phyloP scores from a whole-genome alignment of 805 yeast species.

The Yamadazyma sp. region DNA sequence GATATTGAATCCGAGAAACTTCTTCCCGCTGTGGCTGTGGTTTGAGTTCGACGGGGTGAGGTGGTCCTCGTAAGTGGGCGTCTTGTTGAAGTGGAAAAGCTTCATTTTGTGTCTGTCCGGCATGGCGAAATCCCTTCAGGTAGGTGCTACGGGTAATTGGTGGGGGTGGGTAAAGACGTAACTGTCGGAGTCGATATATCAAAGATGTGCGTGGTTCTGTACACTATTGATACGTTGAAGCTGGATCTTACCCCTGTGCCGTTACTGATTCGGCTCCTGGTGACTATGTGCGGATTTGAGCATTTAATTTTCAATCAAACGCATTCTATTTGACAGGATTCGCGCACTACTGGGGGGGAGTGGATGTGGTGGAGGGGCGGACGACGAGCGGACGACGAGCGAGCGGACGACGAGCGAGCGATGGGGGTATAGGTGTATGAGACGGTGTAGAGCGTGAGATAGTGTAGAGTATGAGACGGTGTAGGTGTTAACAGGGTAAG shows the following conservation, averaged over 20 bases:
- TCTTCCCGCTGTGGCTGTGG: constrained; percentile 24
- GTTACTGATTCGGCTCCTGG: background rate
- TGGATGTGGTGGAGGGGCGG: background rate
- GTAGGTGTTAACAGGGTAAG: too few species aligned
- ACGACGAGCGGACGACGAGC: too few species aligned
- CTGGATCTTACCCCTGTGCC: background rate
- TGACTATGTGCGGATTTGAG: constrained; percentile 1
- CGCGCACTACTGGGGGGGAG: background rate
- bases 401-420: too few species aligned
- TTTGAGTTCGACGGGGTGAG: constrained; percentile 33
- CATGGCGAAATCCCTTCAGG: constrained; percentile 22
- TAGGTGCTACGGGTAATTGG: background rate
- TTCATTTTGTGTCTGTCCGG: constrained; percentile 46
- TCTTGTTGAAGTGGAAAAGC: constrained; percentile 39
- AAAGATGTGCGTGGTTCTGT: background rate
- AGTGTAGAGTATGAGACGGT: too few species aligned
- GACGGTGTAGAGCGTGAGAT: too few species aligned
- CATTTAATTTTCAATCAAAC: constrained; percentile 1
- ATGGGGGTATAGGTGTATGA: too few species aligned
- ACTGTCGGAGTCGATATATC: background rate
- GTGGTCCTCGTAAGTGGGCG: constrained; percentile 21
- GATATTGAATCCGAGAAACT: constrained; percentile 41
- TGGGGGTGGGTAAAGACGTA: background rate
- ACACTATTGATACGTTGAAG: background rate
- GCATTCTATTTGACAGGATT: constrained; percentile 6